Evolutionary conservation across 2,329 filamentous ascomycete genomes (phyloP), one percentile per base, ranked within the genome.

Genomic region (Fusarium sp.): DNA sequence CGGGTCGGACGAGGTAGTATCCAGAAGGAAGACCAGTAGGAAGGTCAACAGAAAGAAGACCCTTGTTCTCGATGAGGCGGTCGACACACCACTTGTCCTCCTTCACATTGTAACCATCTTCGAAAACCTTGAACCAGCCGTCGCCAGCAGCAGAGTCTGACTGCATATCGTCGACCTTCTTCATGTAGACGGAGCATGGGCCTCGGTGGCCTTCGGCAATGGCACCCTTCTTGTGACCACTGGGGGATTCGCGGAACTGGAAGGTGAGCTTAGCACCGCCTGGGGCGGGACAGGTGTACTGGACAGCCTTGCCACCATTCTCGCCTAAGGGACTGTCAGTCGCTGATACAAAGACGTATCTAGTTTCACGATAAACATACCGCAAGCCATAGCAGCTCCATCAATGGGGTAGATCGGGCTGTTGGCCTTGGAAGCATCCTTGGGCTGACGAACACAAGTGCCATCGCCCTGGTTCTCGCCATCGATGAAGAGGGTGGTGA

Each of bases 111-210:
- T 91, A 92, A 47, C 90, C 90, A 54, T 90, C 85, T 62, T 92
- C 86, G 83, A 86, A 93, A 76, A 94, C 87, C 84, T 94, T 94
- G 85, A 94, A 92, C 92, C 92, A 94, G 41, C 91, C 91, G 53
- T 84, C 81, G 7, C 91, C 91, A 25, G 84, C 81, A 52, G 88
- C 88, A 15, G 86, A 78, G 68, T 84, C 81, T 24, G 76, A 77
- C 15, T 80, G 80, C 62, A 90, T 88, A 61, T 88, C 84, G 69
- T 83, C 79, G 3, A 93, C 86, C 74, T 88, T 87, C 82, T 94
- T 94, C 81, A 93, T 83, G 79, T 94, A 94, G 25, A 94, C 86
- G 29, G 91, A 86, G 75, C 91, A 92, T 51, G 92, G 90, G 0
- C 92, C 92, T 77, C 88, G 85, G 79, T 91, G 90, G 34, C 84